Evolutionary conservation across 176 grass and related monocot species (phyloP).

Genomic region (barley (Hordeum vulgare)): DNA sequence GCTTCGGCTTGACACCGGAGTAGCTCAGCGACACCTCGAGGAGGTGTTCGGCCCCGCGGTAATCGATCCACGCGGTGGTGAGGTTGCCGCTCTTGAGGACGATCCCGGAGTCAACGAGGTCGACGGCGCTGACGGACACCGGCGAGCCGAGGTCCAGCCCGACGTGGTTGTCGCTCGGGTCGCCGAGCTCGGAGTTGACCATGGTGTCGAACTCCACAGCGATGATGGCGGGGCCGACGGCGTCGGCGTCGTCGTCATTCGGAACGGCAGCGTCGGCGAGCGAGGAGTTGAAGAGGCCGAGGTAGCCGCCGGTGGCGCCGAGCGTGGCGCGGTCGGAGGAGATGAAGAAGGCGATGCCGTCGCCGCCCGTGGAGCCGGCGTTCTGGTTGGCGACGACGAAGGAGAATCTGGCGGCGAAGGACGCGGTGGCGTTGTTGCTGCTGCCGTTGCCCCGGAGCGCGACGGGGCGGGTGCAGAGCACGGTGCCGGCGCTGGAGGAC

Average conservation of each 20-base stretch:
- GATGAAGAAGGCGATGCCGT: slow-evolving; percentile 85
- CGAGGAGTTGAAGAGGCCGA: slow-evolving; percentile 69
- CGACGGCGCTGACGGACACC: slow-evolving; percentile 28
- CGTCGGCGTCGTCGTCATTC: neutral
- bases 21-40: slow-evolving; percentile 54
- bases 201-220: slow-evolving; percentile 76
- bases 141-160: slow-evolving; percentile 63
- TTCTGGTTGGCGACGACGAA: slow-evolving; percentile 61
- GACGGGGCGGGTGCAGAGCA: slow-evolving; percentile 63
- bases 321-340: slow-evolving; percentile 47
- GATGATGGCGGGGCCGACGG: neutral
- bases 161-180: slow-evolving; percentile 64
- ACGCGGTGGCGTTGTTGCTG: slow-evolving; percentile 7
- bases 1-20: slow-evolving; percentile 33
- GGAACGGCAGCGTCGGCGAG: neutral
- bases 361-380: slow-evolving; percentile 45
- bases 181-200: slow-evolving; percentile 49
- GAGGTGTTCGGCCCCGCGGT: slow-evolving; percentile 21
- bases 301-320: slow-evolving; percentile 63
- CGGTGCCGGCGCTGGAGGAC: slow-evolving; percentile 65
- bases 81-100: slow-evolving; percentile 63
- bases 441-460: neutral
- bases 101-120: slow-evolving; percentile 35
- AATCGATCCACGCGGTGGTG: slow-evolving; percentile 73
- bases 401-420: slow-evolving; percentile 78